Percentiles rank a stretch among this genome's conserved stretches.
phyloP scores from a whole-genome alignment of 2,329 filamentous ascomycete genomes.

The Periconia sp. region DNA sequence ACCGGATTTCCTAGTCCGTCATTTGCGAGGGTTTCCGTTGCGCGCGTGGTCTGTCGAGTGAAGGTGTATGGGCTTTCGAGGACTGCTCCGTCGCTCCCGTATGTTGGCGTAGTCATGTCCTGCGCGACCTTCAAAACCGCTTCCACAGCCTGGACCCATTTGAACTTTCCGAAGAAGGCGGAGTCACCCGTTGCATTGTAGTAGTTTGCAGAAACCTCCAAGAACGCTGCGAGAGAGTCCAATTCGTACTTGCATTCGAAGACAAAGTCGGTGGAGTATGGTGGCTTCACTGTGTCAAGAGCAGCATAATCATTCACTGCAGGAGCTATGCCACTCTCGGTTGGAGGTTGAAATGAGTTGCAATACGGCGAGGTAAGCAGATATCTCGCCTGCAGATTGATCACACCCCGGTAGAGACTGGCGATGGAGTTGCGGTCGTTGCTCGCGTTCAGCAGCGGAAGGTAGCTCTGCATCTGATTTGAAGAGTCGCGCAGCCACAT shows the following conservation, averaged over 20 bases:
- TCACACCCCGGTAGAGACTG: slow-evolving; percentile 71
- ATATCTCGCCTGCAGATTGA: slow-evolving; percentile 75
- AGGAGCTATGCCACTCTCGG: slow-evolving; percentile 52
- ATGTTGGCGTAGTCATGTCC: slow-evolving; percentile 56
- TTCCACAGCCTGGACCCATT: slow-evolving; percentile 55
- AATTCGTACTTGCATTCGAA: slow-evolving; percentile 63
- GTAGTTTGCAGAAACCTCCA: slow-evolving; percentile 57
- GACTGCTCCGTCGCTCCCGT: slow-evolving; percentile 53
- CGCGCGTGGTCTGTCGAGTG: slow-evolving; percentile 49
- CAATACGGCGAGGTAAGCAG: slow-evolving; percentile 65
- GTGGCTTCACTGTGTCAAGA: slow-evolving; percentile 51
- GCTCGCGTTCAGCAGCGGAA: slow-evolving; percentile 64
- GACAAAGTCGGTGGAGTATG: slow-evolving; percentile 51
- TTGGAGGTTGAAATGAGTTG: slow-evolving; percentile 60
- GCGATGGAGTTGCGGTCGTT: slow-evolving; percentile 65
- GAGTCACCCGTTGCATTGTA: slow-evolving; percentile 56
- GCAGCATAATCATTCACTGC: slow-evolving; percentile 47
- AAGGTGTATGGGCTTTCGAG: slow-evolving; percentile 54
- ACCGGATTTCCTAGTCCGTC: slow-evolving; percentile 58
- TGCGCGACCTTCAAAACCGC: slow-evolving; percentile 53
- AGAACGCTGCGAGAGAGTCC: slow-evolving; percentile 58
- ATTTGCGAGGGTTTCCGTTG: slow-evolving; percentile 60
- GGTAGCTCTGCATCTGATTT: slow-evolving; percentile 75
- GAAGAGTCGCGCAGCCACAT: slow-evolving; percentile 64
- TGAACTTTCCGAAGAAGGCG: slow-evolving; percentile 56